phyloP scores from a whole-genome alignment of 306 rosid genomes.

The Vigna reflexopilosa region DNA sequence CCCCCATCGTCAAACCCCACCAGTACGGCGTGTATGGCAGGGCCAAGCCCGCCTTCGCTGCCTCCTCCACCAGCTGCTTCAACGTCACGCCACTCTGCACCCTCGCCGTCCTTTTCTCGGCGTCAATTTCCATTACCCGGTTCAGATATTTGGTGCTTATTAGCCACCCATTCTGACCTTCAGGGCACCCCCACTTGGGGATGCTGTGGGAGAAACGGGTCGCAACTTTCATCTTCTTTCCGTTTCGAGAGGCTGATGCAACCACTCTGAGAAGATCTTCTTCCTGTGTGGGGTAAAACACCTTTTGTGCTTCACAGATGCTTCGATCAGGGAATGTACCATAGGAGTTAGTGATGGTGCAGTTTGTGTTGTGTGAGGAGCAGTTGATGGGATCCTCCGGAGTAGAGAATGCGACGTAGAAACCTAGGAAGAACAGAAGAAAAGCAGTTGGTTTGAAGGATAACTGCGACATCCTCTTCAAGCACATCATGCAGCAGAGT shows the following conservation, averaged over 20 bases:
- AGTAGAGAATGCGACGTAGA: constrained; percentile 23
- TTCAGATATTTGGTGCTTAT: constrained; percentile 75
- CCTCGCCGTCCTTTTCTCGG: constrained; percentile 46
- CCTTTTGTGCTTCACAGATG: constrained; percentile 51
- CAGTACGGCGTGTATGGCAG: constrained; percentile 73
- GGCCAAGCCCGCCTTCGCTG: constrained; percentile 60
- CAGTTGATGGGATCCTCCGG: constrained; percentile 72
- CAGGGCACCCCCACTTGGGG: constrained; percentile 73
- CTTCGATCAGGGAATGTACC: constrained; percentile 71
- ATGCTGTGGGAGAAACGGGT: constrained; percentile 76
- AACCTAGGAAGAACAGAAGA: neutral
- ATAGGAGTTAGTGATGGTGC: constrained; percentile 71
- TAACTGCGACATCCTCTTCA: too few relatives aligned
- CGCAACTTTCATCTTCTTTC: constrained; percentile 57
- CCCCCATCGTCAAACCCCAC: constrained; percentile 81
- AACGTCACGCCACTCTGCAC: constrained; percentile 70
- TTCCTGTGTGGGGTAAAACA: constrained; percentile 57
- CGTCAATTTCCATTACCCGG: constrained; percentile 52
- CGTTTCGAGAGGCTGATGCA: constrained; percentile 50
- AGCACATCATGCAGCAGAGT: too few relatives aligned
- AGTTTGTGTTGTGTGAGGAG: constrained; percentile 47
- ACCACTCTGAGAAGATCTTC: constrained; percentile 57
- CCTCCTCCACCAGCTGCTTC: constrained; percentile 57
- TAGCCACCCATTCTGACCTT: constrained; percentile 59
- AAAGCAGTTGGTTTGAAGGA: too few relatives aligned